Evolutionary conservation across 768 basidiomycete genomes (phyloP).

Genomic region (Macrolepiota albuminosa): DNA sequence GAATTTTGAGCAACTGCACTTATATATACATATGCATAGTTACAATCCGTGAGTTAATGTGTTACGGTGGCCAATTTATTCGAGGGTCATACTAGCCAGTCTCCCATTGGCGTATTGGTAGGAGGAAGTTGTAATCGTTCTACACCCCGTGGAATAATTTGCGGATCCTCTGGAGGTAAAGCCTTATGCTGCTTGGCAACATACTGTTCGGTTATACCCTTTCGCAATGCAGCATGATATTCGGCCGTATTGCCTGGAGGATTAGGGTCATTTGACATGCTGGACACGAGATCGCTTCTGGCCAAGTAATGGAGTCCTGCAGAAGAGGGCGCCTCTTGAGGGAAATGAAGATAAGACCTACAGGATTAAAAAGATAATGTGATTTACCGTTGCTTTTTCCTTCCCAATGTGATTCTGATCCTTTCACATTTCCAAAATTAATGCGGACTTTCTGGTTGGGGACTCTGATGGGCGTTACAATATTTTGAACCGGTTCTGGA

Average conservation of each 20-base stretch:
- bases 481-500: slow-evolving; percentile 32
- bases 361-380: not conserved
- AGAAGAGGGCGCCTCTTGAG: slow-evolving; percentile 30
- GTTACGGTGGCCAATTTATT: not conserved
- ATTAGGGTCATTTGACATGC: slow-evolving; percentile 1
- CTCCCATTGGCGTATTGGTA: not conserved
- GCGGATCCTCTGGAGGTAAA: not conserved
- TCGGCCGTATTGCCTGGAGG: not conserved
- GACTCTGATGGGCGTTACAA: slow-evolving; percentile 21
- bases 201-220: not conserved
- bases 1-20: too few relatives aligned
- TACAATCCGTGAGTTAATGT: not conserved
- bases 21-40: not conserved
- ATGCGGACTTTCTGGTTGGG: slow-evolving; percentile 17
- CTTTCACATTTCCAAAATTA: slow-evolving; percentile 22
- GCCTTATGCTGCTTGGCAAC: not conserved
- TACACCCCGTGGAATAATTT: not conserved
- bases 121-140: not conserved
- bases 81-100: not conserved
- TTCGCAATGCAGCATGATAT: not conserved
- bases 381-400: slow-evolving; percentile 34
- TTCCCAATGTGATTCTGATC: slow-evolving; percentile 41
- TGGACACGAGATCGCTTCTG: slow-evolving; percentile 1
- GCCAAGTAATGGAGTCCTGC: slow-evolving; percentile 21
- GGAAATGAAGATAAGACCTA: slow-evolving; percentile 2